phyloP scores from a whole-genome alignment of 176 grass and related monocot species.

The Miscanthus lutarioriparius region DNA sequence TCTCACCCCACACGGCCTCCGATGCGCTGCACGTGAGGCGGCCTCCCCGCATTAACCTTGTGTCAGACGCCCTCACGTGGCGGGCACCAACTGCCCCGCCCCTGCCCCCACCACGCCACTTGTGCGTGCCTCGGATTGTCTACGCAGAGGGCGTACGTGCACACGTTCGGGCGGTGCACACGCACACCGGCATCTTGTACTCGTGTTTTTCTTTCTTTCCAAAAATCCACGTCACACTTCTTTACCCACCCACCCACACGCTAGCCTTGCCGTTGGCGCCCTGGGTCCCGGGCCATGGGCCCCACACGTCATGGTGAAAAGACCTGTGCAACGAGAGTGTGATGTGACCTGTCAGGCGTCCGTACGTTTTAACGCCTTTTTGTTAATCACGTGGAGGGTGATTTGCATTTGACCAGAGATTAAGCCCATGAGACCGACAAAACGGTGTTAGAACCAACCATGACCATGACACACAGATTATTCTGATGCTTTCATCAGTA shows the following conservation, averaged over 20 bases:
- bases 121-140: slow-evolving; percentile 44
- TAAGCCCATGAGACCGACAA: slow-evolving; percentile 47
- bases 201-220: not conserved
- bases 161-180: slow-evolving; percentile 64
- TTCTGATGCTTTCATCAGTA: not conserved
- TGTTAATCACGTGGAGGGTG: not conserved
- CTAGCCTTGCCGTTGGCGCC: not conserved
- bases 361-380: not conserved
- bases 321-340: not conserved
- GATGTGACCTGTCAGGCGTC: not conserved
- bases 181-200: slow-evolving; percentile 9
- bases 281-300: rapidly evolving
- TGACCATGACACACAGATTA: not conserved
- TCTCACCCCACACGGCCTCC: slow-evolving; percentile 1
- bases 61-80: slow-evolving; percentile 53
- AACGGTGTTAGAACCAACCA: slow-evolving; percentile 47
- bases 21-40: slow-evolving; percentile 46
- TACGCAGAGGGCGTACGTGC: slow-evolving; percentile 31
- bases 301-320: not conserved
- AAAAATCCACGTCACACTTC: not conserved
- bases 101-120: slow-evolving; percentile 44
- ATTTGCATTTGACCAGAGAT: slow-evolving; percentile 45
- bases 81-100: not conserved
- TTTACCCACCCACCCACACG: not conserved
- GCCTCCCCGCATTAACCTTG: slow-evolving; percentile 42